Conservation (phyloP, 2,329 filamentous ascomycete species). For the Aspergillus unguis region DNA sequence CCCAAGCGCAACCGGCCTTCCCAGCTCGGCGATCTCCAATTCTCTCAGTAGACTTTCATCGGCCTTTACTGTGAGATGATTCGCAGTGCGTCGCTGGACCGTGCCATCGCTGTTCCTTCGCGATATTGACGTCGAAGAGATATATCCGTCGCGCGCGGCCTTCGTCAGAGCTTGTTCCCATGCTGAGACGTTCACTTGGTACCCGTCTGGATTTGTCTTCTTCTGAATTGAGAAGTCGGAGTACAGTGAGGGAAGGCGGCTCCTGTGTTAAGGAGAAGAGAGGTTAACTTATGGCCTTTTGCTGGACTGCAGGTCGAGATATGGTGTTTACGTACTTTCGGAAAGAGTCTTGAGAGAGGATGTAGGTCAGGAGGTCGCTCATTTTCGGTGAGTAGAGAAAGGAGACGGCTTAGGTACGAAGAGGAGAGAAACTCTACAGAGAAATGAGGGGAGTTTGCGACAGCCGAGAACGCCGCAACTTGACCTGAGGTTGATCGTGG, state of each 20-base stretch:
- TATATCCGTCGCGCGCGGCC: slow-evolving; percentile 62
- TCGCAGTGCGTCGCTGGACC: slow-evolving; percentile 26
- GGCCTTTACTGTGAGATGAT: slow-evolving; percentile 51
- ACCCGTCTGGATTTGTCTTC: slow-evolving; percentile 79
- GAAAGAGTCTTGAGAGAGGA: slow-evolving; percentile 59
- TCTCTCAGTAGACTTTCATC: slow-evolving; percentile 64
- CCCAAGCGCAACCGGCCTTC: slow-evolving; percentile 74
- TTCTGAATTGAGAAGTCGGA: slow-evolving; percentile 77
- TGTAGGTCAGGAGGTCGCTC: slow-evolving; percentile 65
- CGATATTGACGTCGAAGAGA: slow-evolving; percentile 39
- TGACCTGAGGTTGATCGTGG: background rate
- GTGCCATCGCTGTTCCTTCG: slow-evolving; percentile 15
- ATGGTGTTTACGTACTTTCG: slow-evolving; percentile 45
- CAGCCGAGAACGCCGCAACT: background rate
- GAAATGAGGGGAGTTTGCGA: too few species aligned
- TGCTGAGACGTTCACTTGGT: slow-evolving; percentile 71
- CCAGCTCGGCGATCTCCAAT: slow-evolving; percentile 73
- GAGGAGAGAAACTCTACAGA: too few species aligned
- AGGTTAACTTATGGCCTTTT: background rate
- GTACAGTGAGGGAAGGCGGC: slow-evolving; percentile 79
- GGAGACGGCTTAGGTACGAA: background rate
- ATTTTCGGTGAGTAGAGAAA: slow-evolving; percentile 20
- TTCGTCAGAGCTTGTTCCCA: slow-evolving; percentile 74
- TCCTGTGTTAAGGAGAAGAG: slow-evolving; percentile 44
- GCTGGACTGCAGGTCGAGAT: background rate